phyloP scores from a whole-genome alignment of 345 rosid genomes.

The Pugionium cornutum region DNA sequence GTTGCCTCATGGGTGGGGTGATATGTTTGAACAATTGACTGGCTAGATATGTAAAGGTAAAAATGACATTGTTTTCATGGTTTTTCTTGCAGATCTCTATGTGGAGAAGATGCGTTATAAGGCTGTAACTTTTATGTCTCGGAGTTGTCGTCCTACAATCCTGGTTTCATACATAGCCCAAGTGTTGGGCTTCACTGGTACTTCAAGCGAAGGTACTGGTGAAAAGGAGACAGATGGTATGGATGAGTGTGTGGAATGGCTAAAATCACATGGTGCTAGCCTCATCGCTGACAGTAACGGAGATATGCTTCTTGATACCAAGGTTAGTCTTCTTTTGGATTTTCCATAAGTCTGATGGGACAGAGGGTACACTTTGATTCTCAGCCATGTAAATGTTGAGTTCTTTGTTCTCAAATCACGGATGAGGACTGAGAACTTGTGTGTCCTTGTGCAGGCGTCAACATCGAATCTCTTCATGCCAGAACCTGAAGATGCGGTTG shows the following conservation, averaged over 20 bases:
- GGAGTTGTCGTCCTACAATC: slow-evolving; percentile 85
- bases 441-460: slow-evolving; percentile 60
- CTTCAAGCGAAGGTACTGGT: slow-evolving; percentile 51
- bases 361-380: slow-evolving; percentile 1
- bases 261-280: slow-evolving; percentile 84
- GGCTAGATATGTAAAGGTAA: background rate
- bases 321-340: slow-evolving; percentile 48
- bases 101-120: slow-evolving; percentile 91
- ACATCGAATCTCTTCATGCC: slow-evolving; percentile 80
- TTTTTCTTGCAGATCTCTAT: slow-evolving; percentile 67
- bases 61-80: slow-evolving; percentile 1
- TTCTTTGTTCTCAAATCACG: background rate
- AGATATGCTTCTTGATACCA: slow-evolving; percentile 80
- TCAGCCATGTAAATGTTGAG: slow-evolving; percentile 2
- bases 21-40: slow-evolving; percentile 16
- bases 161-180: slow-evolving; percentile 75
- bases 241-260: slow-evolving; percentile 86
- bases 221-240: slow-evolving; percentile 57
- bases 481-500: slow-evolving; percentile 92
- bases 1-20: slow-evolving; percentile 87
- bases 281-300: slow-evolving; percentile 58
- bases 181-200: slow-evolving; percentile 65
- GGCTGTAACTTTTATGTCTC: slow-evolving; percentile 84
- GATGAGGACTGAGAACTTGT: slow-evolving; percentile 2
- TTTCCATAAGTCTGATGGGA: background rate